phyloP scores from a whole-genome alignment of 202 grass and related monocot species.

The Carex arenaria region DNA sequence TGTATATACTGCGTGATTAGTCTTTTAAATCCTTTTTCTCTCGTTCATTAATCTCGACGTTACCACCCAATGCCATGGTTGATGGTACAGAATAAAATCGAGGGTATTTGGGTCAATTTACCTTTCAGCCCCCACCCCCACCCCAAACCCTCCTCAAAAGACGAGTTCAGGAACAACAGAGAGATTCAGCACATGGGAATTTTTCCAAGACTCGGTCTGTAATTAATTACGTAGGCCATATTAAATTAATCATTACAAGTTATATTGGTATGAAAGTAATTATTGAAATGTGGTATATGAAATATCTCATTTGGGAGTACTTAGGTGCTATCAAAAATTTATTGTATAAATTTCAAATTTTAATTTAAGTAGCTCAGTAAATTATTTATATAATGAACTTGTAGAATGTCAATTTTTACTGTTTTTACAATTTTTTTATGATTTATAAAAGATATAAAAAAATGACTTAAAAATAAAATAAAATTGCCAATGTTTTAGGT shows the following conservation, averaged over 20 bases:
- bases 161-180: conserved; percentile 25
- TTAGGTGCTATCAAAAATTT: too few species aligned
- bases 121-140: background rate
- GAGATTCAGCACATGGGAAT: background rate
- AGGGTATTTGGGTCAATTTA: conserved; percentile 21
- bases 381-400: too few species aligned
- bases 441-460: too few species aligned
- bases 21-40: conserved; percentile 10
- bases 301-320: too few species aligned
- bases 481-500: too few species aligned
- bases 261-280: background rate
- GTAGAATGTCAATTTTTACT: too few species aligned
- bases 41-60: conserved; percentile 14
- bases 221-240: background rate
- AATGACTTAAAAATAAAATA: too few species aligned
- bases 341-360: too few species aligned
- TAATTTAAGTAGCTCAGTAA: too few species aligned
- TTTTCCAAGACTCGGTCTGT: conserved; percentile 14
- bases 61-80: background rate
- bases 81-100: background rate
- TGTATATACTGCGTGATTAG: conserved; percentile 14
- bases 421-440: too few species aligned
- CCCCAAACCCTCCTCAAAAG: conserved; percentile 47
- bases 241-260: background rate
- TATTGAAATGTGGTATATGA: too few species aligned